Percentiles rank a stretch among this genome's conserved stretches.
phyloP scores from a whole-genome alignment of 2,329 filamentous ascomycete genomes.

The Thielaviopsis punctulata region DNA sequence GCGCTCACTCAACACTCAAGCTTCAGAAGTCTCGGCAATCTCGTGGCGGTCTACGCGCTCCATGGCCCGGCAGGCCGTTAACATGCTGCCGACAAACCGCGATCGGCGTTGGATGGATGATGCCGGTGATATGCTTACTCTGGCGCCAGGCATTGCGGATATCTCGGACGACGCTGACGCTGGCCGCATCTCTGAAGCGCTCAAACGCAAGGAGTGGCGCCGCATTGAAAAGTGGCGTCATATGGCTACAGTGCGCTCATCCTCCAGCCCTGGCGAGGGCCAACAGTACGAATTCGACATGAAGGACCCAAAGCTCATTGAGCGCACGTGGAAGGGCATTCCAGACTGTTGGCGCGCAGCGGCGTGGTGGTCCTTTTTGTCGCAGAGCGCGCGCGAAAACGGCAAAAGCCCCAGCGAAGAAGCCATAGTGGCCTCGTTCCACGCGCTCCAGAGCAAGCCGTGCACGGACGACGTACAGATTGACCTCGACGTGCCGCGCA shows the following conservation, averaged over 20 bases:
- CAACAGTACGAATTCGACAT: slow-evolving; percentile 65
- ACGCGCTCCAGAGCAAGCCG: slow-evolving; percentile 51
- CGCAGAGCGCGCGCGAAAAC: slow-evolving; percentile 52
- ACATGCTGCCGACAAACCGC: slow-evolving; percentile 42
- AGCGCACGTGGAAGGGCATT: slow-evolving; percentile 94
- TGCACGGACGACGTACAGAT: slow-evolving; percentile 93
- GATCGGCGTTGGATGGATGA: slow-evolving; percentile 45
- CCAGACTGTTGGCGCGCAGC: slow-evolving; percentile 87
- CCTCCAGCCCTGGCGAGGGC: slow-evolving; percentile 34
- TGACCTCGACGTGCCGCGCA: slow-evolving; percentile 87
- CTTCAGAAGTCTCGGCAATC: slow-evolving; percentile 32
- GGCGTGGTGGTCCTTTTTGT: slow-evolving; percentile 89
- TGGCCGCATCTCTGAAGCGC: slow-evolving; percentile 33
- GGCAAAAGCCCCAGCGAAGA: slow-evolving; percentile 46
- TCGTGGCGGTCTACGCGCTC: slow-evolving; percentile 38
- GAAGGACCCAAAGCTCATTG: slow-evolving; percentile 66
- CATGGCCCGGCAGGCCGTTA: slow-evolving; percentile 38
- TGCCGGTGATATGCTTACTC: slow-evolving; percentile 48
- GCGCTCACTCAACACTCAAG: slow-evolving; percentile 40
- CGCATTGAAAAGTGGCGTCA: slow-evolving; percentile 50
- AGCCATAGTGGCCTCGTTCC: slow-evolving; percentile 54
- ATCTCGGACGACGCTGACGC: slow-evolving; percentile 37
- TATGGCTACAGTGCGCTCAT: slow-evolving; percentile 42
- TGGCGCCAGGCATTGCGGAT: slow-evolving; percentile 38
- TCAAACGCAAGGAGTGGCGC: slow-evolving; percentile 45